phyloP scores from a whole-genome alignment of 129 eudicot genomes.

The Lactuca saligna region DNA sequence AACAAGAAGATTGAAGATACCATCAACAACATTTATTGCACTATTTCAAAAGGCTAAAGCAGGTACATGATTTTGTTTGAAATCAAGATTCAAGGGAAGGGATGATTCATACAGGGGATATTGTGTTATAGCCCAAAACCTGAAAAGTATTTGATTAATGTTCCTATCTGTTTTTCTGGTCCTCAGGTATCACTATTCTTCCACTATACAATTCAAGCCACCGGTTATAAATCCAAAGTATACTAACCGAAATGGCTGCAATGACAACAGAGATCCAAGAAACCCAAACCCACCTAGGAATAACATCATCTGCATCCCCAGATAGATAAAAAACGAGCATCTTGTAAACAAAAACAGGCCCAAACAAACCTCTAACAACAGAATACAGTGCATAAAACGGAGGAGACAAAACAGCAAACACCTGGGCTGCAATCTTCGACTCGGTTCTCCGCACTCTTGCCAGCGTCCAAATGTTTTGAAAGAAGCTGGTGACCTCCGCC shows the following conservation, averaged over 20 bases:
- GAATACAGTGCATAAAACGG: slow-evolving; percentile 77
- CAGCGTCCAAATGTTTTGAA: slow-evolving; percentile 88
- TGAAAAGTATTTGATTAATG: slow-evolving; percentile 1
- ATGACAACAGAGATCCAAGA: slow-evolving; percentile 79
- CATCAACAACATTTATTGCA: slow-evolving; percentile 18
- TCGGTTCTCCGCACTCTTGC: slow-evolving; percentile 52
- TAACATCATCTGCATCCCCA: slow-evolving; percentile 58
- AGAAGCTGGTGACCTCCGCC: slow-evolving; percentile 86
- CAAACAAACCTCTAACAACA: slow-evolving; percentile 67
- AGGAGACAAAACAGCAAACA: slow-evolving; percentile 59
- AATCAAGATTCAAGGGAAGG: neutral
- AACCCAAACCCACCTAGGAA: slow-evolving; percentile 83
- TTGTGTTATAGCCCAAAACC: neutral
- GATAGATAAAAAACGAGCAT: slow-evolving; percentile 59
- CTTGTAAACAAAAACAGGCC: slow-evolving; percentile 70
- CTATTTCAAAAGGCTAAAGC: slow-evolving; percentile 25
- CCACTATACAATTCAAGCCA: slow-evolving; percentile 73
- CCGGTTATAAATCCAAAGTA: slow-evolving; percentile 69
- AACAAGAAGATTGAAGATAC: slow-evolving; percentile 11
- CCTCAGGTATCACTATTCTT: slow-evolving; percentile 38
- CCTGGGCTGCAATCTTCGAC: slow-evolving; percentile 50
- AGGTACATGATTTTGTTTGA: slow-evolving; percentile 28
- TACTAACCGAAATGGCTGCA: slow-evolving; percentile 69
- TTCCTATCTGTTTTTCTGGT: slow-evolving; percentile 44
- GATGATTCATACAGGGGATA: slow-evolving; percentile 22